phyloP scores from a whole-genome alignment of 306 rosid genomes.

The Acacia confusa region DNA sequence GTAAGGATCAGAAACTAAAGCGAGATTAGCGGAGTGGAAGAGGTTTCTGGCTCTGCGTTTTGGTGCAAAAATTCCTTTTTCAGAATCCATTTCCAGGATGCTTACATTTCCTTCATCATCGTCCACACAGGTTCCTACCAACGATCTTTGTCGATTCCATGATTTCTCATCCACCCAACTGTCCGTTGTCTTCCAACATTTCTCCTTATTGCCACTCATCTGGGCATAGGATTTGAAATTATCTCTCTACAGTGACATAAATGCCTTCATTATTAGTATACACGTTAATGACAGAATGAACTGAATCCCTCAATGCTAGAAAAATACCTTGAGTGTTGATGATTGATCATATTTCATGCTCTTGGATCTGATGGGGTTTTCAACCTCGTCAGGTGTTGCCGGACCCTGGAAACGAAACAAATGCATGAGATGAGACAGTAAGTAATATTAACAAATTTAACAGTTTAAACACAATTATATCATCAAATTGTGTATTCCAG shows the following conservation, averaged over 20 bases:
- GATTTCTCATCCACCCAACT: conserved; percentile 34
- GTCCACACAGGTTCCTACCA: conserved; percentile 32
- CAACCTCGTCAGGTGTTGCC: conserved; percentile 65
- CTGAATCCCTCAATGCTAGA: not conserved
- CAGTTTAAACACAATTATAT: not conserved
- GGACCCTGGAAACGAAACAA: conserved; percentile 49
- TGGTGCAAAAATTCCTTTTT: conserved; percentile 34
- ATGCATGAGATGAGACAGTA: not conserved
- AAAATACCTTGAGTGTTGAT: conserved; percentile 47
- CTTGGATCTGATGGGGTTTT: conserved; percentile 46
- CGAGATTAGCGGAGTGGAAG: conserved; percentile 39
- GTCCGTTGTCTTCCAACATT: conserved; percentile 30
- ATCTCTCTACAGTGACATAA: conserved; percentile 55
- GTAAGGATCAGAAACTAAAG: conserved; percentile 38
- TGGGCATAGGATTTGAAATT: conserved; percentile 50
- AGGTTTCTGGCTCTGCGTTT: conserved; percentile 46
- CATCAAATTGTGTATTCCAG: not conserved
- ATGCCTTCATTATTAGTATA: conserved; percentile 6
- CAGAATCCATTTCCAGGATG: conserved; percentile 55
- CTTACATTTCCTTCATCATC: conserved; percentile 50
- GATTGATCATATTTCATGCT: conserved; percentile 51
- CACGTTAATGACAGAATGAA: not conserved
- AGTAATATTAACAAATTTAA: not conserved
- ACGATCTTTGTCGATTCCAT: conserved; percentile 43
- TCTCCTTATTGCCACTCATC: conserved; percentile 31